Percentiles rank a stretch among this genome's conserved stretches.
Evolutionary conservation across 345 rosid genomes (phyloP).

Genomic region (Streptanthus diversifolius): DNA sequence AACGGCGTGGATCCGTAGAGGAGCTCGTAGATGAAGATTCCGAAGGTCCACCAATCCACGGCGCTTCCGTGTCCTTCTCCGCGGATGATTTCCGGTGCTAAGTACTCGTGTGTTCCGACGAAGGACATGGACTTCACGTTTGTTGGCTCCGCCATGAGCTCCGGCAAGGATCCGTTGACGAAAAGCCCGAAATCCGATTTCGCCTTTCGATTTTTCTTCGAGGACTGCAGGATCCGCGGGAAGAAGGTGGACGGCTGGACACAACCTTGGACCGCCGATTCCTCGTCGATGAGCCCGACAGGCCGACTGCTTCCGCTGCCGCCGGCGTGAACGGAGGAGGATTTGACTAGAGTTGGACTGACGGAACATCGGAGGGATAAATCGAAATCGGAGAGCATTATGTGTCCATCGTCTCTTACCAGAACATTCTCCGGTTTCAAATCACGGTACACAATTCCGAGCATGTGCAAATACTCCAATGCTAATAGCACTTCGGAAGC

Average conservation of each 20-base stretch:
- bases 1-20: constrained; percentile 84
- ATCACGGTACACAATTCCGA: constrained; percentile 88
- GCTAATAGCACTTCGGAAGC: constrained; percentile 90
- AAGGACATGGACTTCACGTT: constrained; percentile 90
- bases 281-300: constrained; percentile 58
- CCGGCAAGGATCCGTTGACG: constrained; percentile 67
- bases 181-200: constrained; percentile 73
- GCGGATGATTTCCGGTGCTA: constrained; percentile 84
- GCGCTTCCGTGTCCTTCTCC: constrained; percentile 99
- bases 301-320: constrained; percentile 26
- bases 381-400: constrained; percentile 92
- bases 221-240: constrained; percentile 66
- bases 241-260: constrained; percentile 72
- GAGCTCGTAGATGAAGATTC: constrained; percentile 81
- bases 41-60: constrained; percentile 96
- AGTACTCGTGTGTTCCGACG: constrained; percentile 88
- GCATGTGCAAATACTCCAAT: constrained; percentile 89
- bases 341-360: constrained; percentile 79
- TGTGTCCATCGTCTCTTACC: constrained; percentile 82
- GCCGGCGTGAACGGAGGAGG: constrained; percentile 53
- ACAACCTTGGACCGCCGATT: constrained; percentile 55
- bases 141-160: constrained; percentile 92
- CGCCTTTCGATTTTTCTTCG: constrained; percentile 74
- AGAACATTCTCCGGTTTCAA: constrained; percentile 88
- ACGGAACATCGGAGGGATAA: constrained; percentile 87